Evolutionary conservation across 2,329 filamentous ascomycete species (phyloP), one percentile per base, ranked within the genome.

Genomic region (Phoma herbarum): DNA sequence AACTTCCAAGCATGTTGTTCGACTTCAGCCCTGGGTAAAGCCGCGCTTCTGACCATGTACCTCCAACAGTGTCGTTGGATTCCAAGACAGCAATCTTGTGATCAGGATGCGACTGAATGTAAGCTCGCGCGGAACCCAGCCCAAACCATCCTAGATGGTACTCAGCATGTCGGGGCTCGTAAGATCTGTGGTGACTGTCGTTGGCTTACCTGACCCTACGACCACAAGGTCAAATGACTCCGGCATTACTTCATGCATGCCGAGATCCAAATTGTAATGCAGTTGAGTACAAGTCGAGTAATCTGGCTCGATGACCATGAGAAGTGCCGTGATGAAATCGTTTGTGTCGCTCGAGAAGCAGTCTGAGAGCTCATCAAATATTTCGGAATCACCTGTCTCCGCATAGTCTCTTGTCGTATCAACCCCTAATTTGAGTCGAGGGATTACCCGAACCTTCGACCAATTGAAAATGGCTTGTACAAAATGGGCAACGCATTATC

Each of bases 1-100:
- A 54, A 23, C 51, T 54, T 18, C 51, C 51, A 25, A 54, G 51
- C 51, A 54, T 54, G 20, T 54, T 54, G 26, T 54, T 54, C 4
- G 51, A 54, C 33, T 54, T 54, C 2, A 54, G 35, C 12, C 51
- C 51, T 4, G 51, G 51, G 14, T 33, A 33, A 12, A 33, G 31
- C 12, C 31, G 31, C 31, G 12, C 31, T 33, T 33, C 12, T 33
- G 31, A 33, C 31, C 31, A 16, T 33, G 31, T 33, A 14, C 31
- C 31, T 33, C 31, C 31, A 16, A 33, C 31, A 16, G 31, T 16
- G 31, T 33, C 31, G 11, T 33, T 33, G 12, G 31, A 33, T 11
- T 33, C 31, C 14, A 33, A 33, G 31, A 33, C 31, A 33, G 31
- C 31, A 33, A 33, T 16, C 14, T 11, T 33, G 5, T 33, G 31